Evolutionary conservation across 2,329 filamentous ascomycete genomes (phyloP).

Genomic region (Ophiostoma fasciatum): DNA sequence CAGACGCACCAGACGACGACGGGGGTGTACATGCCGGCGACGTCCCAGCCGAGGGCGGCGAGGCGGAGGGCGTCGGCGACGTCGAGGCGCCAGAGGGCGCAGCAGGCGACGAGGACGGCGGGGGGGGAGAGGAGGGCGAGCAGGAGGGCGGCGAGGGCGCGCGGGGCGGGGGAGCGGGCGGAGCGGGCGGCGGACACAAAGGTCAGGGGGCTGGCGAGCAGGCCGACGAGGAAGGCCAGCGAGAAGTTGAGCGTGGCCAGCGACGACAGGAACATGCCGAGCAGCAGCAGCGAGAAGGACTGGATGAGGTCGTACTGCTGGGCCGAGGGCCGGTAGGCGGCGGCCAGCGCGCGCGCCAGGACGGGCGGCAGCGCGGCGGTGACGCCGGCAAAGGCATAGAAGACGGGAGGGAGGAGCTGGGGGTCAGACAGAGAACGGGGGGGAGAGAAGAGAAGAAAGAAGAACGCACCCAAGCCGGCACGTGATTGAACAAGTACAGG

Average conservation of each 20-base stretch:
- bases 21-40: constrained; percentile 80
- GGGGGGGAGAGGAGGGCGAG: constrained; percentile 49
- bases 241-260: constrained; percentile 95
- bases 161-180: constrained; percentile 21
- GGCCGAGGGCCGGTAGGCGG: constrained; percentile 35
- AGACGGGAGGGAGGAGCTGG: constrained; percentile 45
- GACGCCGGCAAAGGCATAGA: constrained; percentile 38
- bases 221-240: constrained; percentile 69
- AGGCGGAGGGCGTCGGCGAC: constrained; percentile 49
- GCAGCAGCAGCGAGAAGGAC: constrained; percentile 79
- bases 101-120: constrained; percentile 35
- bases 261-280: constrained; percentile 83
- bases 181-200: constrained; percentile 47
- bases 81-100: constrained; percentile 22
- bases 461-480: constrained; percentile 45
- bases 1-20: constrained; percentile 88
- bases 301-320: constrained; percentile 71
- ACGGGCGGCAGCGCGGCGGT: constrained; percentile 42
- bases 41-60: constrained; percentile 76
- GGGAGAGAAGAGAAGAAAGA: neutral
- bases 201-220: constrained; percentile 64
- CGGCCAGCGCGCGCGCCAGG: constrained; percentile 39
- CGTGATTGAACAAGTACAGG: constrained; percentile 73
- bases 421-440: too few species aligned
- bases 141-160: constrained; percentile 30